Percentiles rank a stretch among this genome's conserved stretches.
phyloP scores from a whole-genome alignment of 2,329 filamentous ascomycete species.

The Pseudogymnoascus sp. region DNA sequence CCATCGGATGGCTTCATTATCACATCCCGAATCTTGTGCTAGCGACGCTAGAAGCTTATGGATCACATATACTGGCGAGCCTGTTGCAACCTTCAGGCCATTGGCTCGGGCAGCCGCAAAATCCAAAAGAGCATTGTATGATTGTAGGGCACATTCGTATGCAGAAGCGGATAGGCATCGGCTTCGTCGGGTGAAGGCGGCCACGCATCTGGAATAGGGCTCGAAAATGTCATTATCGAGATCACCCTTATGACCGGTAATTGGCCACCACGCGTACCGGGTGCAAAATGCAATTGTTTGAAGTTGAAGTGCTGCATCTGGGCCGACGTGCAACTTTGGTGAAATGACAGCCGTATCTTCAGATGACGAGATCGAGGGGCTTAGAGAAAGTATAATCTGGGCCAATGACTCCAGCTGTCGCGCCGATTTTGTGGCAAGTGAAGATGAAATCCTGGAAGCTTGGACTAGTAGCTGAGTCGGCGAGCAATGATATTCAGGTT shows the following conservation, averaged over 20 bases:
- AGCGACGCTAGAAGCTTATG: conserved; percentile 45
- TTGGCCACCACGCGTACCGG: conserved; percentile 56
- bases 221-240: conserved; percentile 56
- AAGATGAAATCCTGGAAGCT: conserved; percentile 25
- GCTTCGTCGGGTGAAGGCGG: conserved; percentile 49
- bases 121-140: conserved; percentile 17
- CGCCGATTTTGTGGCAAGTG: conserved; percentile 48
- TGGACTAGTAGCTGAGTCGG: conserved; percentile 48
- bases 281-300: conserved; percentile 55
- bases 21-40: conserved; percentile 37
- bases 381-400: conserved; percentile 55
- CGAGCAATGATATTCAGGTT: conserved; percentile 44
- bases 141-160: conserved; percentile 18
- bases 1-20: conserved; percentile 49
- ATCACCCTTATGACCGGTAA: conserved; percentile 52
- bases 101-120: neutral
- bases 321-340: conserved; percentile 45
- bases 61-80: conserved; percentile 19
- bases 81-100: conserved; percentile 12
- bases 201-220: conserved; percentile 55
- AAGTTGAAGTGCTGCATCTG: conserved; percentile 50
- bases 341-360: conserved; percentile 51
- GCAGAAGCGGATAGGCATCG: conserved; percentile 15
- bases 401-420: conserved; percentile 60
- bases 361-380: conserved; percentile 56